A percentile compares a stretch with the other conserved stretches of the same genome.
These are phyloP conservation scores for Candida ascalaphidarum DNA, from an alignment of 805 yeast genomes.

Conservation along the genomic window DNA sequence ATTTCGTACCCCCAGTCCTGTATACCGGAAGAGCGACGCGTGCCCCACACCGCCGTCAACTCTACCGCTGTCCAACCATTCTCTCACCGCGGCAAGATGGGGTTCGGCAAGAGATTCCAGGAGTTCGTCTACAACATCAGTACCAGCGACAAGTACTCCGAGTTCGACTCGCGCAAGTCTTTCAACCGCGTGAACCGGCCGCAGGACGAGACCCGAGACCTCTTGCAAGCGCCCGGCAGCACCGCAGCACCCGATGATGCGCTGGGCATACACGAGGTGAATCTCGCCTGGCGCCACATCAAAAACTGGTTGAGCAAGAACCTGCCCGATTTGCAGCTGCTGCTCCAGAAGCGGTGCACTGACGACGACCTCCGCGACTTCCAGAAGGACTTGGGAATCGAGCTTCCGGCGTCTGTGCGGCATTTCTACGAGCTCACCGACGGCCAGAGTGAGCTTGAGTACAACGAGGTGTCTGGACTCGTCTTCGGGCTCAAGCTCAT, in stretches of 20 bases:
- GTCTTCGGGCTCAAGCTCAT: slow-evolving; percentile 74
- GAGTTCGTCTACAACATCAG: slow-evolving; percentile 57
- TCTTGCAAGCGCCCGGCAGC: slow-evolving; percentile 10
- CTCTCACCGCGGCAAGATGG: slow-evolving; percentile 10
- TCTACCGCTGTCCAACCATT: no score
- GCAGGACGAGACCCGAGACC: slow-evolving; percentile 22
- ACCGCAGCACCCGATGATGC: slow-evolving; percentile 25
- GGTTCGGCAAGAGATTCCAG: slow-evolving; percentile 34
- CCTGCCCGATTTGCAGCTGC: slow-evolving; percentile 74
- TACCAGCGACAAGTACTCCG: slow-evolving; percentile 65
- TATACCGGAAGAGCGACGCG: no score
- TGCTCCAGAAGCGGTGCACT: slow-evolving; percentile 74
- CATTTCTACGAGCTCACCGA: slow-evolving; percentile 80
- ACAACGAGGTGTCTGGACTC: slow-evolving; percentile 61
- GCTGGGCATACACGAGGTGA: slow-evolving; percentile 68
- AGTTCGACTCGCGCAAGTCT: slow-evolving; percentile 43
- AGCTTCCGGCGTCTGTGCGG: slow-evolving; percentile 72
- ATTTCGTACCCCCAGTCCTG: no score
- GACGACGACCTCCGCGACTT: slow-evolving; percentile 71
- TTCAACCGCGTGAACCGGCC: slow-evolving; percentile 36
- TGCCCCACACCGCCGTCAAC: no score
- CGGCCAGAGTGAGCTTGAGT: slow-evolving; percentile 70
- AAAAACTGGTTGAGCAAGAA: slow-evolving; percentile 74
- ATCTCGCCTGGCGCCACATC: slow-evolving; percentile 83
- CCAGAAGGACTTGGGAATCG: slow-evolving; percentile 70